A percentile compares a stretch with the other conserved stretches of the same genome.
Evolutionary conservation across 768 basidiomycete genomes (phyloP).

Genomic region (Russula foetens): DNA sequence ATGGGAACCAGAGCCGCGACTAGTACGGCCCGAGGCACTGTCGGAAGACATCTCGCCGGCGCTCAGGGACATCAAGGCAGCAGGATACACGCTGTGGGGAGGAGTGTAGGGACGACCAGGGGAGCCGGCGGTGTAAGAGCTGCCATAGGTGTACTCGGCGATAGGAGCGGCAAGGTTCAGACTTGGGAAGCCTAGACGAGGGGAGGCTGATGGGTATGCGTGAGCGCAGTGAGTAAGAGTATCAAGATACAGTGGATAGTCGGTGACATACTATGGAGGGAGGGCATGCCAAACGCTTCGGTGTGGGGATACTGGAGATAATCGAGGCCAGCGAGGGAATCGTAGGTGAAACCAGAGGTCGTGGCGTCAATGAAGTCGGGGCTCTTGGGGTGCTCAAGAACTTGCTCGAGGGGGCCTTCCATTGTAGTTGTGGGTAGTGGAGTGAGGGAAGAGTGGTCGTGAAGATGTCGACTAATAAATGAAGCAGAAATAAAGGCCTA

Average conservation of each 20-base stretch:
- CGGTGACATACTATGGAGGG: conserved; percentile 55
- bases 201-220: conserved; percentile 30
- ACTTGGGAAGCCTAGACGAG: conserved; percentile 55
- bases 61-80: conserved; percentile 62
- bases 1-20: conserved; percentile 60
- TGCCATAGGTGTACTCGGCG: conserved; percentile 54
- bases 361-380: conserved; percentile 43
- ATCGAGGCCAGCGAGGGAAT: conserved; percentile 37
- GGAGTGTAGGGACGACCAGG: conserved; percentile 64
- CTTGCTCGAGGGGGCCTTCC: conserved; percentile 41
- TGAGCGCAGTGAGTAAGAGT: conserved; percentile 5
- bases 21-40: conserved; percentile 51
- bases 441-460: conserved; percentile 20
- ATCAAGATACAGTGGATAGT: not conserved
- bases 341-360: conserved; percentile 33
- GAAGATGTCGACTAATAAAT: conserved; percentile 23
- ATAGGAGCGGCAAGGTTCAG: conserved; percentile 50
- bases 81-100: conserved; percentile 59
- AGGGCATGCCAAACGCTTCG: conserved; percentile 43
- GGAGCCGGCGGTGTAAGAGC: conserved; percentile 44
- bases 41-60: conserved; percentile 71
- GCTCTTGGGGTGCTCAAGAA: conserved; percentile 43
- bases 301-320: conserved; percentile 70
- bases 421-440: conserved; percentile 26
- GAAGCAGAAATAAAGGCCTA: conserved; percentile 21